These are phyloP conservation scores for Fusarium sublunatum DNA, from an alignment of 2,329 filamentous ascomycete species.

Conservation along the genomic window DNA sequence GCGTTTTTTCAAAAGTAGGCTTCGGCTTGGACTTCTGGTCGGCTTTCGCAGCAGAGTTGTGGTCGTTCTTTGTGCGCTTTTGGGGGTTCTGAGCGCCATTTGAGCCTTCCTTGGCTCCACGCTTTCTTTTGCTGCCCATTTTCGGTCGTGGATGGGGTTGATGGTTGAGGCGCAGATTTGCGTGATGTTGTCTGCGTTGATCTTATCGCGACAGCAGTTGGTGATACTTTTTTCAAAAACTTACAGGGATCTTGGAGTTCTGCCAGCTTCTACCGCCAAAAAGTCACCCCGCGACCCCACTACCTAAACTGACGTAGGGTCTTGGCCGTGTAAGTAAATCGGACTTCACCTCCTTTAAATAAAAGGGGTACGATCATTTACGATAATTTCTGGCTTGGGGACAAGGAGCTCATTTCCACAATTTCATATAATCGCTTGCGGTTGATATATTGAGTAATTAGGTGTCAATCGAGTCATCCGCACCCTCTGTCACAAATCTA, in stretches of 20 bases:
- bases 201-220: constrained; percentile 25
- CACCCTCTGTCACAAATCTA: too few species aligned
- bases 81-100: constrained; percentile 41
- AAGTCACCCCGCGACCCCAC: constrained; percentile 36
- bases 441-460: too few species aligned
- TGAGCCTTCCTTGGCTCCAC: constrained; percentile 49
- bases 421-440: too few species aligned
- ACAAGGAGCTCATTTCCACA: too few species aligned
- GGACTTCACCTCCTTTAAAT: neutral
- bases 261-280: constrained; percentile 41
- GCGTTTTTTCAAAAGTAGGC: constrained; percentile 50
- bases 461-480: too few species aligned
- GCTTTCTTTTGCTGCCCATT: constrained; percentile 54
- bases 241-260: constrained; percentile 23
- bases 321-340: neutral
- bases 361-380: neutral
- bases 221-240: constrained; percentile 34
- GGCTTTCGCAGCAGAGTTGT: constrained; percentile 33
- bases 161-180: constrained; percentile 13
- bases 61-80: constrained; percentile 50
- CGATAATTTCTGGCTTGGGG: neutral
- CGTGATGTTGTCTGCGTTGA: constrained; percentile 8
- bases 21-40: constrained; percentile 43
- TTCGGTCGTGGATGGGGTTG: constrained; percentile 11
- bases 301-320: constrained; percentile 4